These are phyloP conservation scores for Hymenochaete sp. DNA, from an alignment of 1,284 basidiomycete genomes.

Conservation along the genomic window DNA sequence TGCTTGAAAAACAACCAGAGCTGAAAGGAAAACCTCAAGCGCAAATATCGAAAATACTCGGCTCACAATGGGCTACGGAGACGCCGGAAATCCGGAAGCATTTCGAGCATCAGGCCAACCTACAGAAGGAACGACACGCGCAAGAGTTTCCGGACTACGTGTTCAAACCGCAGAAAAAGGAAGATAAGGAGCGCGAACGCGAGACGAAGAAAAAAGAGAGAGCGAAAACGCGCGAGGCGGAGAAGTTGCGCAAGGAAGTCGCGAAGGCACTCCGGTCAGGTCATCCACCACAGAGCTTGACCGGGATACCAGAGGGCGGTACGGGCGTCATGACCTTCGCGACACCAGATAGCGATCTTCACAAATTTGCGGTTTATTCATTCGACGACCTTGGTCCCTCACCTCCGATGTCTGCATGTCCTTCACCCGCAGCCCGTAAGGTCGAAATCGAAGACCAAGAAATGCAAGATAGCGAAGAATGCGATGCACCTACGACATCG, in stretches of 20 bases:
- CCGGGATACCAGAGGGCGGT: neutral
- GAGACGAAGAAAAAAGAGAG: constrained; percentile 39
- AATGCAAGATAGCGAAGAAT: too few relatives aligned
- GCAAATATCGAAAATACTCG: constrained; percentile 64
- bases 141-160: constrained; percentile 62
- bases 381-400: constrained; percentile 20
- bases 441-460: too few relatives aligned
- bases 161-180: constrained; percentile 62
- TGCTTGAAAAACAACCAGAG: constrained; percentile 27
- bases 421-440: too few relatives aligned
- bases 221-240: constrained; percentile 28
- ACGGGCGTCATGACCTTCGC: too few relatives aligned
- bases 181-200: constrained; percentile 44
- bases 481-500: too few relatives aligned
- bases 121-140: constrained; percentile 60
- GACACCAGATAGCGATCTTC: neutral
- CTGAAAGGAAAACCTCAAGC: constrained; percentile 47
- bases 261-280: constrained; percentile 15
- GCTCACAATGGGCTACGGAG: constrained; percentile 63
- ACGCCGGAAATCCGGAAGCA: constrained; percentile 38
- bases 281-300: constrained; percentile 11
- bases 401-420: constrained; percentile 21
- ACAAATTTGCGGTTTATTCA: constrained; percentile 5
- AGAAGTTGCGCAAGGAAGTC: constrained; percentile 23
- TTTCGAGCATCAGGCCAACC: constrained; percentile 67